Evolutionary conservation across 805 yeast species (phyloP).

Genomic region (Cyberlindnera nakhonratchasimensis): DNA sequence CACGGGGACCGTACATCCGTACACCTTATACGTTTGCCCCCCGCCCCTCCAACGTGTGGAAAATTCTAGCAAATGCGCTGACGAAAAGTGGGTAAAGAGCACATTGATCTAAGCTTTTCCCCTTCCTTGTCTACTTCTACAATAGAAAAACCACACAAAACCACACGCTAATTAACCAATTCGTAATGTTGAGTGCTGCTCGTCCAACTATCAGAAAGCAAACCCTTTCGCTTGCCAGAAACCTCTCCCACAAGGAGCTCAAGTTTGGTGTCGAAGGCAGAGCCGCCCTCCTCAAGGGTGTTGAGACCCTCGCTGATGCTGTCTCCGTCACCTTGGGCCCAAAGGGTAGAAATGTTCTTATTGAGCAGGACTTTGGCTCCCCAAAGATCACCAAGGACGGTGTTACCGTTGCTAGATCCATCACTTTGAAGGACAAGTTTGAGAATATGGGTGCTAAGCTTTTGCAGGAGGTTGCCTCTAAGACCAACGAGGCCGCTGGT

Average conservation of each 20-base stretch:
- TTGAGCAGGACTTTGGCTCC: constrained; percentile 94
- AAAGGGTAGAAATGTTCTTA: constrained; percentile 95
- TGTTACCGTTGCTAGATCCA: constrained; percentile 93
- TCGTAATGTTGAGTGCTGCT: constrained; percentile 25
- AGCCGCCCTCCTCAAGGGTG: constrained; percentile 79
- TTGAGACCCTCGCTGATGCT: constrained; percentile 82
- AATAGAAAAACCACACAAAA: background rate
- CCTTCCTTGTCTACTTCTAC: too few relatives aligned
- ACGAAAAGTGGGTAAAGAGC: constrained; percentile 4
- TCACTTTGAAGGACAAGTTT: constrained; percentile 84
- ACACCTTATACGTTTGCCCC: constrained; percentile 4
- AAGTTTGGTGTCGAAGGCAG: constrained; percentile 76
- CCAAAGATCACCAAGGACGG: constrained; percentile 99
- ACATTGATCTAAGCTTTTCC: too few relatives aligned
- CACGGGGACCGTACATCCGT: constrained; percentile 7
- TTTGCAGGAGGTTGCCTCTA: constrained; percentile 95
- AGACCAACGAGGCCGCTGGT: constrained; percentile 97
- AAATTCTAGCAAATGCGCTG: constrained; percentile 17
- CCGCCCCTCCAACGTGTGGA: constrained; percentile 11
- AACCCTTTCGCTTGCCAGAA: constrained; percentile 25
- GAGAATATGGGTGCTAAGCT: constrained; percentile 97
- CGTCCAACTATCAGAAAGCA: constrained; percentile 28
- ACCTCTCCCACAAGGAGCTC: constrained; percentile 77
- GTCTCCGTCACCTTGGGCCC: constrained; percentile 97
- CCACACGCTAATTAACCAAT: background rate